Base-by-base conservation (phyloP, 202 grass and related monocot genomes). In the Bolboschoenoplectus hybrid region DNA sequence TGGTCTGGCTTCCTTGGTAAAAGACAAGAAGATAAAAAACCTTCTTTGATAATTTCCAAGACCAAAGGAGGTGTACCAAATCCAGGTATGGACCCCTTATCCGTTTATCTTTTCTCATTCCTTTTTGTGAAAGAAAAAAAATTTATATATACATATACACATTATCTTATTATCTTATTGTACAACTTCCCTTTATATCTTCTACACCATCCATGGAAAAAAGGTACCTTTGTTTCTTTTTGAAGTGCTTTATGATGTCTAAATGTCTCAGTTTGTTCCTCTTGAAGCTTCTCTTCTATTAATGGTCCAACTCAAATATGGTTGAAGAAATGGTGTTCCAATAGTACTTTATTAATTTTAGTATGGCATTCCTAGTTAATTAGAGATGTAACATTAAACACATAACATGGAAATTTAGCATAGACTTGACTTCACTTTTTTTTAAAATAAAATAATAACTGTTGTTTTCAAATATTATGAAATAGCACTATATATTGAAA, bases 1-100 rank as follows among this genome's bases (percentile, higher is more conserved):
- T 56, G 78, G 82, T 43, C 63, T 74, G 19, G 46, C 46, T 76
- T 9, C 34, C 83, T 89, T 84, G 74, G 85, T 82, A 62, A 87
- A 58, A 74, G 72, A 85, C 53, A 26, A 82, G 50, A 69, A 60
- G 43, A 64, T 68, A 13, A 80, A 26, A 63, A 68, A 43, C 8
- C 38, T 60, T 85, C 36, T 61, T 85, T 50, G 80, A 56, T 86
- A 92, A 84, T 91, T 82, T 89, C 83, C 89, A 67, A 78, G 72
- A 86, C 70, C 85, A 74, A 89, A 89, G 85, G 68, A 75, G 74
- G 84, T 87, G 87, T 67, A 89, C 90, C 74, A 67, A 92, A 78
- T 87, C 38, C 69, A 90, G 89, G 89, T 97, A 97, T 89, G 88
- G 74, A 63, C 82, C 81, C 82, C 77, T 43, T 57, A 67, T 92